Percentiles rank a stretch among this genome's conserved stretches.
Conservation (phyloP, 495 filamentous ascomycete genomes). For the Delitschia confertaspora region DNA sequence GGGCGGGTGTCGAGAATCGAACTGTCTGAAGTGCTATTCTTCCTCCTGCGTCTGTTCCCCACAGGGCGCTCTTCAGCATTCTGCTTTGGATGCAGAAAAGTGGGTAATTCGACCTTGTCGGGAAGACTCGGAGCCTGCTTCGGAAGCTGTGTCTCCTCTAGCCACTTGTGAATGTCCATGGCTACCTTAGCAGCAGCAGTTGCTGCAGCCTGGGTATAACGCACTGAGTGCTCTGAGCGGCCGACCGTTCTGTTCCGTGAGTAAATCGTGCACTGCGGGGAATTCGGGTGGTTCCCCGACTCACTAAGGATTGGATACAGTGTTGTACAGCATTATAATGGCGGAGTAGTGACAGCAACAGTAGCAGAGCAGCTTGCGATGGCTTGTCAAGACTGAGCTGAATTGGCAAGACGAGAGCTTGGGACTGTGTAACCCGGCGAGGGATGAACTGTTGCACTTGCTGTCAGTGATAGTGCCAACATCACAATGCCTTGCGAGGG, state of each 20-base stretch:
- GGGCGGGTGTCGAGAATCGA: conserved; percentile 28
- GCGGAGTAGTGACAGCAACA: conserved; percentile 4
- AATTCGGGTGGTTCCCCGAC: conserved; percentile 1
- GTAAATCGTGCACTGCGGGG: conserved; percentile 1
- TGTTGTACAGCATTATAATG: conserved; percentile 20
- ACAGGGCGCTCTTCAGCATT: background rate
- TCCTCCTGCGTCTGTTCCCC: conserved; percentile 21
- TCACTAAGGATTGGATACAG: background rate
- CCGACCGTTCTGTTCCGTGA: conserved; percentile 17
- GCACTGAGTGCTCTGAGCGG: background rate
- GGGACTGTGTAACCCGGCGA: conserved; percentile 22
- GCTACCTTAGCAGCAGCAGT: background rate
- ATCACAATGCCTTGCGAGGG: conserved; percentile 16
- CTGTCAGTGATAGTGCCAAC: background rate
- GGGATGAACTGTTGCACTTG: conserved; percentile 6
- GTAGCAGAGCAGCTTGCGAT: conserved; percentile 10
- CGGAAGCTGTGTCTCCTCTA: conserved; percentile 18
- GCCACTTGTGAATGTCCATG: conserved; percentile 26
- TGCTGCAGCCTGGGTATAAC: too few relatives aligned
- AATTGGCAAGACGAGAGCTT: too few relatives aligned
- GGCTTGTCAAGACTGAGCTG: conserved; percentile 1
- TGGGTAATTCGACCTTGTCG: conserved; percentile 9
- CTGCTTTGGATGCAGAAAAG: conserved; percentile 13
- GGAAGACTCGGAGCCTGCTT: conserved; percentile 15
- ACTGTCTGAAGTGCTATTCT: conserved; percentile 31